Conservation (phyloP, 495 filamentous ascomycete genomes). For the Paragyromitra xinjiangensis region DNA sequence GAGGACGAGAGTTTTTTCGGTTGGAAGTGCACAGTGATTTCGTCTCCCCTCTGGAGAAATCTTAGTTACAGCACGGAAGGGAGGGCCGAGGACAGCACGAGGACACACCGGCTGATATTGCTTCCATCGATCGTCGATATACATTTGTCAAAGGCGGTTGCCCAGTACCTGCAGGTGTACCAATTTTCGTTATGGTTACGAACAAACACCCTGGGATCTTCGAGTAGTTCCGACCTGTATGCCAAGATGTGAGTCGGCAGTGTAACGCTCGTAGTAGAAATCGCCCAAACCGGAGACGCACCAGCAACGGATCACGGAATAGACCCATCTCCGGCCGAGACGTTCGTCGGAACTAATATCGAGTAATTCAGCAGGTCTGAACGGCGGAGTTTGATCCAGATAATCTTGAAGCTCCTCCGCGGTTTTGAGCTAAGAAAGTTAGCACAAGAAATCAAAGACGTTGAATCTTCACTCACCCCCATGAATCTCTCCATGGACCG, state of each 20-base stretch:
- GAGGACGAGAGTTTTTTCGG: not conserved
- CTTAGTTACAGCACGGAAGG: not conserved
- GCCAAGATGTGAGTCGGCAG: not conserved
- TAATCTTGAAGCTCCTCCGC: constrained; percentile 15
- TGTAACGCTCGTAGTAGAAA: not conserved
- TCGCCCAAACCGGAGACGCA: not conserved
- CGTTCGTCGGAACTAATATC: not conserved
- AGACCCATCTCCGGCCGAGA: constrained; percentile 16
- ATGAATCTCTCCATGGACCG: constrained; percentile 17
- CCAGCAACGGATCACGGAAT: constrained; percentile 18
- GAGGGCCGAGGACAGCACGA: not conserved
- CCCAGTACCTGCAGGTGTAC: constrained; percentile 27
- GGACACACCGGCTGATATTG: constrained; percentile 25
- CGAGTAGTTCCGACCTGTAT: constrained; percentile 13
- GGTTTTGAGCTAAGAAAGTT: constrained; percentile 16
- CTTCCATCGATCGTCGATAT: constrained; percentile 27
- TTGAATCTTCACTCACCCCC: constrained; percentile 4
- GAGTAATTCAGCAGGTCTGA: not conserved
- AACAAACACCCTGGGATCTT: constrained; percentile 26
- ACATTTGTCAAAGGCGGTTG: constrained; percentile 7
- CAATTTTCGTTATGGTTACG: constrained; percentile 22
- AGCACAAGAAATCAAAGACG: not conserved
- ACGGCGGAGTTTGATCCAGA: constrained; percentile 1
- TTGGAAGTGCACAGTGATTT: constrained; percentile 19
- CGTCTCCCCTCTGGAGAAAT: constrained; percentile 15